These are phyloP conservation scores for Emergomyces orientalis DNA, from an alignment of 2,329 filamentous ascomycete genomes.

Conservation along the genomic window DNA sequence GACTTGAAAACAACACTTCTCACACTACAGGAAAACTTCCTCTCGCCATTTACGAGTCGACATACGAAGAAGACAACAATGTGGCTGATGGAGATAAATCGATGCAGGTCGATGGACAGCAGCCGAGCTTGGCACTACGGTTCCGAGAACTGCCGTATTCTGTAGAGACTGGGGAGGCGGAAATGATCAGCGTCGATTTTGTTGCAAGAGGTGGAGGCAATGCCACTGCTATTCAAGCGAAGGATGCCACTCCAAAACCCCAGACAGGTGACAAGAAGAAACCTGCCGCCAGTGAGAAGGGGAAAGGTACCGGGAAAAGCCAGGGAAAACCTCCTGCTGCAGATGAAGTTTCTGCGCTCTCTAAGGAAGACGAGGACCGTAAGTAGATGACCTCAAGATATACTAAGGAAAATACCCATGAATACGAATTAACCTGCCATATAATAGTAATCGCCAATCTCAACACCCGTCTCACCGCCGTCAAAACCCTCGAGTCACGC, in stretches of 20 bases:
- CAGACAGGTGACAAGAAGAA: slow-evolving; percentile 21
- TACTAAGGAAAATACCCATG: background rate
- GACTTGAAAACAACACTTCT: slow-evolving; percentile 42
- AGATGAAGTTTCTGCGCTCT: slow-evolving; percentile 33
- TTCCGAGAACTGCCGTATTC: slow-evolving; percentile 80
- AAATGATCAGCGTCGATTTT: slow-evolving; percentile 96
- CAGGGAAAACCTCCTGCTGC: slow-evolving; percentile 22
- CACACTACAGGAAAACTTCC: slow-evolving; percentile 68
- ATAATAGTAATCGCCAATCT: slow-evolving; percentile 53
- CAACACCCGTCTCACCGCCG: slow-evolving; percentile 80
- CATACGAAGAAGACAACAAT: slow-evolving; percentile 64
- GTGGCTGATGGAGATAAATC: slow-evolving; percentile 49
- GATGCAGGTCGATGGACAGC: slow-evolving; percentile 61
- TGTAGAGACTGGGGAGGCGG: slow-evolving; percentile 87
- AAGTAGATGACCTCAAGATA: slow-evolving; percentile 19
- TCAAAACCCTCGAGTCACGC: slow-evolving; percentile 80
- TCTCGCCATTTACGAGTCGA: slow-evolving; percentile 81
- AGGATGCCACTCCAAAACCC: slow-evolving; percentile 18
- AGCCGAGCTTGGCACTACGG: slow-evolving; percentile 51
- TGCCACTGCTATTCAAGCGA: slow-evolving; percentile 51
- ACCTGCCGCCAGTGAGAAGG: slow-evolving; percentile 25
- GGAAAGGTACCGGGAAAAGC: slow-evolving; percentile 30
- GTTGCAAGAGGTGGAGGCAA: slow-evolving; percentile 78
- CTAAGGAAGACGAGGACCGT: slow-evolving; percentile 56
- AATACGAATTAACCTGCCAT: slow-evolving; percentile 9